Base-by-base conservation (phyloP, 2,329 filamentous ascomycete genomes). In the Herpomyces periplanetae region DNA sequence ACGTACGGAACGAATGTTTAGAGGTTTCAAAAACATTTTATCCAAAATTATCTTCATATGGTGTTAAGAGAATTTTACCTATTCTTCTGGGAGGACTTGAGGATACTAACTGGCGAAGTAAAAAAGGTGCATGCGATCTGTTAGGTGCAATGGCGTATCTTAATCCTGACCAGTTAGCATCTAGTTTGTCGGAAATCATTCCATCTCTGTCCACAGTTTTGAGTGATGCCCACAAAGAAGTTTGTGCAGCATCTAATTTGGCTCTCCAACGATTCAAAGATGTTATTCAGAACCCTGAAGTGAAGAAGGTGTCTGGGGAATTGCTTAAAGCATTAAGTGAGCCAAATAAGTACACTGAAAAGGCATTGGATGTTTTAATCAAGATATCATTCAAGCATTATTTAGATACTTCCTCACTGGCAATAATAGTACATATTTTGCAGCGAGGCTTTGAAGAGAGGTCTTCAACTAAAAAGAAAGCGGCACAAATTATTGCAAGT, bases 311-410 rank as follows among this genome's bases (percentile, higher is more conserved):
- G 7, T 75, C 91, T 23, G 61, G 63, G 30, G 64, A 88, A 22
- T 51, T 96, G 13, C 58, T 96, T 29, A 91, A 88, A 41, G 84
- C 80, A 25, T 54, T 96, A 23, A 96, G 80, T 31, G 80, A 96
- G 35, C 73, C 80, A 2, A 96, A 75, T 1, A 91, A 80, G 35
- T 69, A 87, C 41, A 96, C 84, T 0, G 75, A 96, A 31, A 66
- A 84, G 28, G 80, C 80, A 8, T 47, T 96, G 24, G 75, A 96
- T 35, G 49, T 69, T 0, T 51, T 96, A 23, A 88, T 96, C 44
- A 88, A 87, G 42, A 66, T 96, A n/a, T 71, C 71, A 18, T 96
- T 96, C 34, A 60, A 88, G 7, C 80, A 96, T 40, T 96, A 91
- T 34, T 51, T 96, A n/a, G 80, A 96, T 38, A 68, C 84, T 1